These are phyloP conservation scores for Trichoderma sp. DNA, from an alignment of 2,329 filamentous ascomycete species.

Conservation along the genomic window DNA sequence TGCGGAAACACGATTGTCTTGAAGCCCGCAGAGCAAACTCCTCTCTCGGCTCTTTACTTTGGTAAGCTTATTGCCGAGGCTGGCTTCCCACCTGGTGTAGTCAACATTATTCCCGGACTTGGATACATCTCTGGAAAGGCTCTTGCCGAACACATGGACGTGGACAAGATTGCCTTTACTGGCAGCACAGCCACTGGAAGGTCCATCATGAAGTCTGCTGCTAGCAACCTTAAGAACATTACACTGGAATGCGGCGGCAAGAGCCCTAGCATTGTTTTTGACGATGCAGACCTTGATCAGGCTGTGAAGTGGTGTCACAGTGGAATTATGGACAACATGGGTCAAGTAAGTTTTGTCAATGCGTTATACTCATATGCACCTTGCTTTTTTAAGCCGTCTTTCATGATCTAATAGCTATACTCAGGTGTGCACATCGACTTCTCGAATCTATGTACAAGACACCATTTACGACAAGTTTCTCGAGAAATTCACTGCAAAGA, in stretches of 20 bases:
- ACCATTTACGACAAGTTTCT: conserved; percentile 32
- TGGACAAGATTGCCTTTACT: conserved; percentile 18
- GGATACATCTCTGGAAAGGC: conserved; percentile 6
- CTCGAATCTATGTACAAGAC: conserved; percentile 38
- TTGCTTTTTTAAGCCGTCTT: not conserved
- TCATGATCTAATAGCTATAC: not conserved
- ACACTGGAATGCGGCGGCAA: conserved; percentile 73
- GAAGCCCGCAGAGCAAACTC: conserved; percentile 69
- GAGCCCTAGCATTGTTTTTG: conserved; percentile 15
- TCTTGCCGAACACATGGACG: conserved; percentile 8
- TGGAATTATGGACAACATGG: conserved; percentile 47
- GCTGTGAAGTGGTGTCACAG: conserved; percentile 12
- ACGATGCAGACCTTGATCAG: conserved; percentile 13
- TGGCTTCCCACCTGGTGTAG: conserved; percentile 12
- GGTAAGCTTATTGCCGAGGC: conserved; percentile 8
- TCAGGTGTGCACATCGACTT: conserved; percentile 20
- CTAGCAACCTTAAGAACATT: conserved; percentile 74
- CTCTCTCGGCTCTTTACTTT: conserved; percentile 16
- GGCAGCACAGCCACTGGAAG: conserved; percentile 11
- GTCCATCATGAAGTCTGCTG: conserved; percentile 68
- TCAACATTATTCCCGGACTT: conserved; percentile 17
- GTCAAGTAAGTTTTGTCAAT: conserved; percentile 56
- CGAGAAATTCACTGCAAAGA: conserved; percentile 41
- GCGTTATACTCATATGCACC: not conserved
- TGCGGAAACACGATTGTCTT: conserved; percentile 66